Percentiles rank a stretch among this genome's conserved stretches.
Evolutionary conservation across 129 eudicot genomes (phyloP).

Genomic region (Silybum marianum): DNA sequence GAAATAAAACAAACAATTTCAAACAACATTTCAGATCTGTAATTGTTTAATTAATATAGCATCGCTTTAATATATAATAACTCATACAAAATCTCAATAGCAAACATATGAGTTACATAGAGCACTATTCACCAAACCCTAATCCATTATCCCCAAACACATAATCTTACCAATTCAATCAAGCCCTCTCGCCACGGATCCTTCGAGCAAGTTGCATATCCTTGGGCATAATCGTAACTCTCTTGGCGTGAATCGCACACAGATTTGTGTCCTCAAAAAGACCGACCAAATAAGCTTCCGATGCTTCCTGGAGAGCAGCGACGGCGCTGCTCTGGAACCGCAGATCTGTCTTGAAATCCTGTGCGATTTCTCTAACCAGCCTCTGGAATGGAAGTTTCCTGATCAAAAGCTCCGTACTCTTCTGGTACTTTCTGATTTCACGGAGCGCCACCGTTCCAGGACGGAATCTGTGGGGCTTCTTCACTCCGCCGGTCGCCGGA

Average conservation of each 20-base stretch:
- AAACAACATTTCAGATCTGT: no score
- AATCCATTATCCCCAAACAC: background rate
- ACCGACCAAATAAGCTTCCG: constrained; percentile 30
- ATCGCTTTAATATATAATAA: background rate
- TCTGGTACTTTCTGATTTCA: constrained; percentile 32
- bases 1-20: no score
- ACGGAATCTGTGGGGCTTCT: constrained; percentile 32
- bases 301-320: constrained; percentile 31
- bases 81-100: background rate
- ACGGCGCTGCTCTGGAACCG: constrained; percentile 41
- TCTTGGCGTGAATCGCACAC: constrained; percentile 27
- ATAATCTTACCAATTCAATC: background rate
- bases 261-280: constrained; percentile 28
- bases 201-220: constrained; percentile 48
- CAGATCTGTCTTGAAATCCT: constrained; percentile 48
- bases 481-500: constrained; percentile 44
- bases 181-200: constrained; percentile 47
- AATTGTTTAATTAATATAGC: no score
- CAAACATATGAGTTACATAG: background rate
- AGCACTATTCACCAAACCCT: background rate
- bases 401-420: constrained; percentile 28
- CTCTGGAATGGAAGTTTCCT: constrained; percentile 39
- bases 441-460: constrained; percentile 33
- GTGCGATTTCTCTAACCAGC: constrained; percentile 42
- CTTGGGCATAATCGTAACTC: constrained; percentile 40